Base-by-base conservation (phyloP, 2,329 filamentous ascomycete species). In the Cadophora gregata region DNA sequence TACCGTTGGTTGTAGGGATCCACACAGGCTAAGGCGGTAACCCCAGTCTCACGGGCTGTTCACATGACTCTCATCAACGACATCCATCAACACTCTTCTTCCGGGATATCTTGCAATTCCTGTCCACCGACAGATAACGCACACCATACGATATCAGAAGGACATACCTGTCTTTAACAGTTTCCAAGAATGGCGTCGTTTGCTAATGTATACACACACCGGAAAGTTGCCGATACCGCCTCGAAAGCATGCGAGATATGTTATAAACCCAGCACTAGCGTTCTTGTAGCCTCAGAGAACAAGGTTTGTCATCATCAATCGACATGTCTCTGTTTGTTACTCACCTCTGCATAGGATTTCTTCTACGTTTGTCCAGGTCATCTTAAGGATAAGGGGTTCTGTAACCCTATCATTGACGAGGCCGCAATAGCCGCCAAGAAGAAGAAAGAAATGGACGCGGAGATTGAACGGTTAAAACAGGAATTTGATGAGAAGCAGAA, bases 291-390 rank as follows among this genome's bases (percentile, higher is more conserved):
- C 9, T 87, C 92, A 0, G 93, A 96, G 75, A 94, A 93, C 75
- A 96, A 95, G 88, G 94, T 96, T 9, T 50, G 65, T 63, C n/a
- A 24, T 12, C 36, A 31, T 10, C 5, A 36, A 36, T 29, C 29
- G 21, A 51, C 14, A 61, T 36, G 14, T 36, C 1, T 47, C 3
- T 47, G 29, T 45, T 9, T 25, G 9, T 12, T 25, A 14, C 45
- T 63, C 4, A 47, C 33, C 24, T 58, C 55, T 4, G 27, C 19
- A 21, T 70, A 90, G 88, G 93, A 97, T 77, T 96, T 93, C 80
- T 98, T 99, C 81, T 97, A 96, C 77, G 87, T 96, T 53, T 99
- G 96, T 74, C 84, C 89, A 6, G 83, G 85, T 36, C 96, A 99
- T 79, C 82, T 98, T 9, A 92, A 91, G 75, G 96, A 98, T 75